Conservation (phyloP, 1,284 basidiomycete genomes). For the Papiliotrema fonsecae region DNA sequence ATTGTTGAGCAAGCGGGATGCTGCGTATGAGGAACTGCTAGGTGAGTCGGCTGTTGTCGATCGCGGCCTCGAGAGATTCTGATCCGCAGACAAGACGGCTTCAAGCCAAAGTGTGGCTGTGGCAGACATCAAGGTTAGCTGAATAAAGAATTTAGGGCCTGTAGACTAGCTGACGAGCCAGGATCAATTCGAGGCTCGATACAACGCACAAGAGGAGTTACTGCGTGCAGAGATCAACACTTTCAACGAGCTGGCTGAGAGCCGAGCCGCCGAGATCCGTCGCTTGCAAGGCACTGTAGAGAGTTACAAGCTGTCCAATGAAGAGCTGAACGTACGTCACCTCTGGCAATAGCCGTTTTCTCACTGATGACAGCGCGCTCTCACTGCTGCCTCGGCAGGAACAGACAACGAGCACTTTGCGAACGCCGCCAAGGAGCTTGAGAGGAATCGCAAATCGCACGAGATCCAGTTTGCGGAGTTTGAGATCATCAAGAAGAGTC, state of each 20-base stretch:
- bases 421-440: conserved; percentile 93
- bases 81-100: conserved; percentile 26
- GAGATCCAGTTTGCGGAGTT: conserved; percentile 97
- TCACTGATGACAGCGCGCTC: conserved; percentile 66
- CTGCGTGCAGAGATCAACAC: conserved; percentile 81
- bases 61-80: conserved; percentile 1
- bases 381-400: conserved; percentile 91
- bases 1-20: conserved; percentile 73
- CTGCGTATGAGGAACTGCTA: conserved; percentile 93
- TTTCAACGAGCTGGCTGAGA: conserved; percentile 85
- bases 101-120: conserved; percentile 53
- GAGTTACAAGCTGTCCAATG: conserved; percentile 91
- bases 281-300: conserved; percentile 82
- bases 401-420: conserved; percentile 95
- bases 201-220: conserved; percentile 84
- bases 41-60: conserved; percentile 56
- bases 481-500: conserved; percentile 95
- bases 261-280: conserved; percentile 78
- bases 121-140: conserved; percentile 77
- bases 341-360: conserved; percentile 59
- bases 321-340: conserved; percentile 90
- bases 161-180: conserved; percentile 41
- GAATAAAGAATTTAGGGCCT: neutral
- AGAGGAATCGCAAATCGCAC: conserved; percentile 93
- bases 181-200: conserved; percentile 91